These are phyloP conservation scores for Colletotrichum eremochloae DNA, from an alignment of 2,329 filamentous ascomycete genomes.

Conservation along the genomic window DNA sequence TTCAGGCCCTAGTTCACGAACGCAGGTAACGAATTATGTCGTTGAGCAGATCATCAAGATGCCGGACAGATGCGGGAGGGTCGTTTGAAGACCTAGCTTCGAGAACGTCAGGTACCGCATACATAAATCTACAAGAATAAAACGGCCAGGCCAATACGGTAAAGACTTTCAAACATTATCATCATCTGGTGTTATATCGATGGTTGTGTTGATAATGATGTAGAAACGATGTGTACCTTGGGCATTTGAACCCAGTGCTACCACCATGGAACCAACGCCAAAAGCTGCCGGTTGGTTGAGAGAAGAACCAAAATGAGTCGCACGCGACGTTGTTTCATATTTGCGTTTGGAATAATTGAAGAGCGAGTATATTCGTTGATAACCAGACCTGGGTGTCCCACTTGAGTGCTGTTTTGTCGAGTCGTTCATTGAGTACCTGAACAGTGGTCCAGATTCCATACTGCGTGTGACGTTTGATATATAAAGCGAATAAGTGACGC, in stretches of 20 bases:
- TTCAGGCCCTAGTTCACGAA: too few species aligned
- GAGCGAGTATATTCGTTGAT: neutral
- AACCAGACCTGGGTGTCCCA: too few species aligned
- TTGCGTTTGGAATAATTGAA: neutral
- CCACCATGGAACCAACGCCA: neutral
- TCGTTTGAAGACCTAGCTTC: neutral
- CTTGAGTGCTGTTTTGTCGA: too few species aligned
- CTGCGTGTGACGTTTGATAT: neutral
- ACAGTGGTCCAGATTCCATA: rapidly evolving
- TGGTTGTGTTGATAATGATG: neutral
- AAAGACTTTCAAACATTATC: neutral
- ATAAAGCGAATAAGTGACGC: neutral
- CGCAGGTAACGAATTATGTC: neutral
- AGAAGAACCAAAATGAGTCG: neutral
- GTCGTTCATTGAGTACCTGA: neutral
- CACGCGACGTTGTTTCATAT: neutral
- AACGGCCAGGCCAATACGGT: neutral
- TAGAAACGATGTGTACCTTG: neutral
- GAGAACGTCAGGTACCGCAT: too few species aligned
- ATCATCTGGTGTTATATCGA: neutral
- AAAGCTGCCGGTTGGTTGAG: neutral
- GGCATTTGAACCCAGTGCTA: neutral
- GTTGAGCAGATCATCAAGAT: neutral
- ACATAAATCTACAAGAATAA: neutral
- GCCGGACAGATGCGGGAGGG: neutral